phyloP scores from a whole-genome alignment of 1,284 basidiomycete species.

The Takashimella tepidaria region DNA sequence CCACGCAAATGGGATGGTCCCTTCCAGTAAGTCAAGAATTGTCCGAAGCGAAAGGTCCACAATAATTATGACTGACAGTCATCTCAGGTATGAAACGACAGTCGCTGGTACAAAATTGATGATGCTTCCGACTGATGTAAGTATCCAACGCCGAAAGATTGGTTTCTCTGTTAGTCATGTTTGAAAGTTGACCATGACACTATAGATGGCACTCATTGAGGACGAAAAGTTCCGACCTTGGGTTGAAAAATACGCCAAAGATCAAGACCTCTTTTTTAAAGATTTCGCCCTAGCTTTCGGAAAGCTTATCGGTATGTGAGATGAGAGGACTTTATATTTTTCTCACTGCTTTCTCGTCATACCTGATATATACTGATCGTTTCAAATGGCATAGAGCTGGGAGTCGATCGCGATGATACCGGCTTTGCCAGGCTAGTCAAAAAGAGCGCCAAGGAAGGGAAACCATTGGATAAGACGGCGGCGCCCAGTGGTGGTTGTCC shows the following conservation, averaged over 20 bases:
- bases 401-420: constrained; percentile 47
- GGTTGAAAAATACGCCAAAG: constrained; percentile 52
- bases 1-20: constrained; percentile 54
- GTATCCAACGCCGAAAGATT: constrained; percentile 11
- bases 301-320: constrained; percentile 43
- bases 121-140: constrained; percentile 54
- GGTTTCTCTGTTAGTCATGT: no score
- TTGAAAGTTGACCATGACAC: no score
- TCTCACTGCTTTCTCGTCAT: no score
- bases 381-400: constrained; percentile 39
- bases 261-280: constrained; percentile 53
- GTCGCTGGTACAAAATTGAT: constrained; percentile 52
- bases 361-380: no score
- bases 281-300: constrained; percentile 52
- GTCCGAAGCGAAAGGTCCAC: neutral
- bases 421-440: constrained; percentile 44
- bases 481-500: constrained; percentile 36
- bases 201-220: constrained; percentile 30
- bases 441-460: constrained; percentile 40
- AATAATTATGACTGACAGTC: neutral
- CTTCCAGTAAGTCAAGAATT: constrained; percentile 39
- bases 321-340: no score
- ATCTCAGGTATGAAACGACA: constrained; percentile 45
- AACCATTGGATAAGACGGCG: constrained; percentile 33
- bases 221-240: constrained; percentile 46